Evolutionary conservation across 805 yeast species (phyloP), one percentile per base, ranked within the genome.

Genomic region (Ogataea nakhonphanomensis): DNA sequence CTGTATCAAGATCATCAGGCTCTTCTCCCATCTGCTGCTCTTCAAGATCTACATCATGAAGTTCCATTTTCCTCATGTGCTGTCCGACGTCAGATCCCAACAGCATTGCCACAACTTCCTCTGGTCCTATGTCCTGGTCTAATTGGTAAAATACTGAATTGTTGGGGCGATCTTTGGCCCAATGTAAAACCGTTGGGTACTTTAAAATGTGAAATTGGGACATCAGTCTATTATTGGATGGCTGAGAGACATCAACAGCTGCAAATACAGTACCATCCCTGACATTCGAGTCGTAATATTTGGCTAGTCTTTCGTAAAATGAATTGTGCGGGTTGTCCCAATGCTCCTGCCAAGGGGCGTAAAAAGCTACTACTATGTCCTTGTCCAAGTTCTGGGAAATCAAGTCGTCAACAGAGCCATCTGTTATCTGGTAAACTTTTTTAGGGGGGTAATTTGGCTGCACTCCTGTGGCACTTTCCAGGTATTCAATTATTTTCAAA

Each of bases 301-400:
- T 43, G 0, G 70, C 65, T 11, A 62, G 36, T 27, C 49, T 45
- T 25, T 64, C 65, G 44, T 58, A 62, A 35, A 57, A 58, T 7
- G 67, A 60, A 23, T 39, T 46, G 37, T 61, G 53, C 24, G 53
- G 47, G 30, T 59, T 53, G 11, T 55, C 61, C 61, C 70, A 64
- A 7, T 46, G 51, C 4, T 59, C 58, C 26, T 55, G 33, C 66
- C 68, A 67, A 2, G 72, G 68, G 2, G 66, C 60, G 15, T 54
- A 53, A 44, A 71, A 68, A 1, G 58, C 62, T 10, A 66, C 33
- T 4, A 69, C 20, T 0, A 60, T 44, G 14, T 57, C 61, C 12
- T 44, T 42, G 1, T 45, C 43, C 8, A 35, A 31, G 3, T 43
- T 37, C 9, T 41, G 30, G 26, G 44, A 51, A 8, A 57, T 39